Evolutionary conservation across 805 yeast species (phyloP).

Genomic region (Zygoascus bituminiphila): DNA sequence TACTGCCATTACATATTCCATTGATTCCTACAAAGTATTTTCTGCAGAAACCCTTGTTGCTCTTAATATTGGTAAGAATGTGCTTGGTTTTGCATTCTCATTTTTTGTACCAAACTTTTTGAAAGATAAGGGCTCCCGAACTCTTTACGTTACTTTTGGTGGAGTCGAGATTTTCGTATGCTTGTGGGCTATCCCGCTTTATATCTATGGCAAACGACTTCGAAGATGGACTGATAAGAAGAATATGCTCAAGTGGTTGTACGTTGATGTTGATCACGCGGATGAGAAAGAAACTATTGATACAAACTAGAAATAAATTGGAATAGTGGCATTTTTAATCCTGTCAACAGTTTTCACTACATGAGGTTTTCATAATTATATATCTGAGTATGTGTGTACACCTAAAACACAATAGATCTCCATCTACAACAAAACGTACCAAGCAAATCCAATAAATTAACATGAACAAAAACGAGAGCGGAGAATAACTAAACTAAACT

Average conservation of each 20-base stretch:
- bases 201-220: conserved; percentile 44
- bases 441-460: too few relatives aligned
- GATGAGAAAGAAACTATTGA: conserved; percentile 11
- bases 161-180: conserved; percentile 42
- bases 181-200: conserved; percentile 42
- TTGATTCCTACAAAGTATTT: conserved; percentile 48
- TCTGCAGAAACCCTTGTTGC: conserved; percentile 54
- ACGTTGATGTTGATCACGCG: conserved; percentile 24
- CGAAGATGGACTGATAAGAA: conserved; percentile 45
- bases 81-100: conserved; percentile 48
- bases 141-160: conserved; percentile 46
- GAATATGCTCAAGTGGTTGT: conserved; percentile 36
- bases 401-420: too few relatives aligned
- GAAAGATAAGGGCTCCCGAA: conserved; percentile 35
- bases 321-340: too few relatives aligned
- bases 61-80: conserved; percentile 46
- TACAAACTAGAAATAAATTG: background rate
- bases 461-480: background rate
- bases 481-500: background rate
- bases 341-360: too few relatives aligned
- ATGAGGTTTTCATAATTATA: too few relatives aligned
- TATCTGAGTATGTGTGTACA: too few relatives aligned
- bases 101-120: conserved; percentile 45
- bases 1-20: conserved; percentile 51
- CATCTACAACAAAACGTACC: too few relatives aligned